These are phyloP conservation scores for Fusarium piperis DNA, from an alignment of 2,329 filamentous ascomycete genomes.

Conservation along the genomic window DNA sequence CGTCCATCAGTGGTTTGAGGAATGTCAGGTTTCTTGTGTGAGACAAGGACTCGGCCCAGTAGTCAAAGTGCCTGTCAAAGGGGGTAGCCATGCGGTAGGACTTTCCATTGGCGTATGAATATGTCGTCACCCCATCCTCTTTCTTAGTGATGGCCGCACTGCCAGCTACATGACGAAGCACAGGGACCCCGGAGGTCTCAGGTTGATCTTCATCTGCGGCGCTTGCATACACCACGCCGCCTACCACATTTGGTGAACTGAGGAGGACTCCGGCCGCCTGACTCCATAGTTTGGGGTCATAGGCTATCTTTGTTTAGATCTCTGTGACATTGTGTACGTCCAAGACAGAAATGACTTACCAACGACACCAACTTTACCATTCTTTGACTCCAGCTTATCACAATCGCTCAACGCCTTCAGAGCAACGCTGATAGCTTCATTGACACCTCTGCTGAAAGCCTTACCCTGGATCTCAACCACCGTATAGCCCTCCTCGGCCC, in stretches of 20 bases:
- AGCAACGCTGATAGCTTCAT: slow-evolving; percentile 24
- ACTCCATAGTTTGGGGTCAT: slow-evolving; percentile 36
- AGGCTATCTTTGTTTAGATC: neutral
- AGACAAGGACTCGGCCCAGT: slow-evolving; percentile 65
- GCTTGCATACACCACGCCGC: slow-evolving; percentile 36
- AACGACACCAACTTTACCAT: slow-evolving; percentile 51
- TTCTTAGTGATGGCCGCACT: neutral
- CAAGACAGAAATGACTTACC: slow-evolving; percentile 37
- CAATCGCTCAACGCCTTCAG: slow-evolving; percentile 33
- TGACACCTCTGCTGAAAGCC: slow-evolving; percentile 9
- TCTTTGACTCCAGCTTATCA: slow-evolving; percentile 44
- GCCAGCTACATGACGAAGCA: slow-evolving; percentile 34
- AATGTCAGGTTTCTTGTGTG: slow-evolving; percentile 74
- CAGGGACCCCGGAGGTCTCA: slow-evolving; percentile 2
- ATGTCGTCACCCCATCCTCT: slow-evolving; percentile 49
- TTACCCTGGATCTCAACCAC: slow-evolving; percentile 60
- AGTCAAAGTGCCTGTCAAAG: slow-evolving; percentile 59
- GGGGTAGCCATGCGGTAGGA: slow-evolving; percentile 56
- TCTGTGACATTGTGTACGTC: fast-evolving
- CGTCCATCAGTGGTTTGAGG: slow-evolving; percentile 69
- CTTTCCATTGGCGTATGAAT: slow-evolving; percentile 48
- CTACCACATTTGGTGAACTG: slow-evolving; percentile 33
- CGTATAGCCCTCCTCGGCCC: slow-evolving; percentile 76
- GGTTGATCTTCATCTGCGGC: neutral
- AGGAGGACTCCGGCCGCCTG: slow-evolving; percentile 27